These are phyloP conservation scores for Fusarium metavorans DNA, from an alignment of 2,329 filamentous ascomycete genomes.

Conservation along the genomic window DNA sequence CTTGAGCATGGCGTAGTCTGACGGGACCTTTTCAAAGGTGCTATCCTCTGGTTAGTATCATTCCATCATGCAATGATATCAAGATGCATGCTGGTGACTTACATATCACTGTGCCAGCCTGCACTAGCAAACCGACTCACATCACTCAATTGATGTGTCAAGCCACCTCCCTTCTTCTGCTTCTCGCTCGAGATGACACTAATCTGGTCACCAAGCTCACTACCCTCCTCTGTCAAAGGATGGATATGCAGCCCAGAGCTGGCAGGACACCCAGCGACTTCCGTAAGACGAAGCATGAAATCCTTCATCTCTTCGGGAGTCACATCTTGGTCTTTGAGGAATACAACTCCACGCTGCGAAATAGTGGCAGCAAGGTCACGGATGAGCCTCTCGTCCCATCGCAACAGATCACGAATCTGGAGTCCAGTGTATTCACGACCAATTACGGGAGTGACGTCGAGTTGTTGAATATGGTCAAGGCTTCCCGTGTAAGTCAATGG, in stretches of 20 bases:
- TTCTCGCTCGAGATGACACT: conserved; percentile 68
- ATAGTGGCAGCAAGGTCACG: conserved; percentile 66
- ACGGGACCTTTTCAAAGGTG: conserved; percentile 69
- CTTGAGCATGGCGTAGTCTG: conserved; percentile 72
- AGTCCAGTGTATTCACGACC: conserved; percentile 60
- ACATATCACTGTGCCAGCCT: conserved; percentile 66
- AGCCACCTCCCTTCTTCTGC: conserved; percentile 65
- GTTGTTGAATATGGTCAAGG: conserved; percentile 53
- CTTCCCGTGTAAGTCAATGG: conserved; percentile 56
- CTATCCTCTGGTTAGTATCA: conserved; percentile 29
- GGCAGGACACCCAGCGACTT: conserved; percentile 53
- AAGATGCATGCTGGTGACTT: not conserved
- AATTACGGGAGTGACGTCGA: conserved; percentile 62
- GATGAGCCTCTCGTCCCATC: conserved; percentile 59
- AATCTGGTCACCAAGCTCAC: conserved; percentile 66
- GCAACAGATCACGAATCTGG: conserved; percentile 50
- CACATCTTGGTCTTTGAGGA: conserved; percentile 52
- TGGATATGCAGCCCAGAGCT: conserved; percentile 66
- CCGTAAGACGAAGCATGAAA: conserved; percentile 51
- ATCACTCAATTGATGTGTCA: conserved; percentile 64
- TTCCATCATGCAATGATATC: not conserved
- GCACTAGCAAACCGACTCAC: conserved; percentile 60
- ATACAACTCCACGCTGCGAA: conserved; percentile 54
- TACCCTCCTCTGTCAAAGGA: conserved; percentile 64
- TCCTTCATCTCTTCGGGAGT: conserved; percentile 53